Percentiles rank a stretch among this genome's conserved stretches.
Evolutionary conservation across 352 stramenopile genomes (phyloP).

Genomic region (Pythium brachiatum): DNA sequence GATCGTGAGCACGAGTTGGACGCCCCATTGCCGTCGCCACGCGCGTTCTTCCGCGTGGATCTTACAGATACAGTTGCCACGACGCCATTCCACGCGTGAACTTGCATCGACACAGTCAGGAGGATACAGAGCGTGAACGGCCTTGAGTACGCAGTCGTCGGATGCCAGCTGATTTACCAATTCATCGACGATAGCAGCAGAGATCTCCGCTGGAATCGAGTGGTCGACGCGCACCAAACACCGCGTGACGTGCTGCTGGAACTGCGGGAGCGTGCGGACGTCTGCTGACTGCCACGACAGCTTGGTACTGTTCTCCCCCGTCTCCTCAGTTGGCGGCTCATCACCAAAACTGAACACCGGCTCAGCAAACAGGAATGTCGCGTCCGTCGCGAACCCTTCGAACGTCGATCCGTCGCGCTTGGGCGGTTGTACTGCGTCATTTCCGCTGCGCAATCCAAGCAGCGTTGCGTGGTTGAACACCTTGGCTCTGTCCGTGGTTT

Average conservation of each 20-base stretch:
- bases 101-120: background rate
- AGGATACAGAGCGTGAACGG: conserved; percentile 24
- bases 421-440: background rate
- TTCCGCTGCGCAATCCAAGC: background rate
- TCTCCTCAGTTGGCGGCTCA: background rate
- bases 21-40: conserved; percentile 34
- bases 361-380: conserved; percentile 15
- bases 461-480: background rate
- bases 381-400: background rate
- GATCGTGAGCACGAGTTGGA: conserved; percentile 25
- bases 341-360: background rate
- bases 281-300: conserved; percentile 15
- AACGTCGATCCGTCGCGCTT: background rate
- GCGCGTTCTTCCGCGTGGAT: conserved; percentile 28
- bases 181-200: background rate
- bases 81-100: conserved; percentile 26
- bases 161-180: background rate
- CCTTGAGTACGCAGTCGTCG: conserved; percentile 5
- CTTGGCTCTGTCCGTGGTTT: background rate
- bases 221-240: conserved; percentile 4
- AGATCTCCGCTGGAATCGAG: conserved; percentile 1
- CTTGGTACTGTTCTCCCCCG: background rate
- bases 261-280: background rate
- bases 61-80: conserved; percentile 32
- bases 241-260: conserved; percentile 7